Evolutionary conservation across 2,329 filamentous ascomycete species (phyloP).

Genomic region (Claviceps capensis): DNA sequence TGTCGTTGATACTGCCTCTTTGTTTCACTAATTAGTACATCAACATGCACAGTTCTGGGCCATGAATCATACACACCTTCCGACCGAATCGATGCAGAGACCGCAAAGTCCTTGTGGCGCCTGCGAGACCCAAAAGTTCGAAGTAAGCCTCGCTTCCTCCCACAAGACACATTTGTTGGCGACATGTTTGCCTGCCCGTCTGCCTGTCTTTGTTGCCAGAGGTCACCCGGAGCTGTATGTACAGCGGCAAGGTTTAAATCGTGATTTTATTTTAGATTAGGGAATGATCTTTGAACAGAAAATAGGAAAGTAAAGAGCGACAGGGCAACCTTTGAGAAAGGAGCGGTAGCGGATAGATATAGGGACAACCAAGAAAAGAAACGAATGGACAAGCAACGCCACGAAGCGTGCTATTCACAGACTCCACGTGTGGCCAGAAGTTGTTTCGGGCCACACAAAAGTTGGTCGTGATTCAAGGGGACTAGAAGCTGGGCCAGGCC

Average conservation of each 20-base stretch:
- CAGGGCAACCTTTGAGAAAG: background rate
- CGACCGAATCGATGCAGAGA: constrained; percentile 8
- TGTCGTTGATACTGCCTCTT: background rate
- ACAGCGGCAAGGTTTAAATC: too few relatives aligned
- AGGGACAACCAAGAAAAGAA: background rate
- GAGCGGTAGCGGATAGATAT: constrained; percentile 3
- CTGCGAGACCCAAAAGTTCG: constrained; percentile 15
- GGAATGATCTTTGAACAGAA: background rate
- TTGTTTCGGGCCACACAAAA: background rate
- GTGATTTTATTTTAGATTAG: too few relatives aligned
- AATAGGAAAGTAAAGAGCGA: background rate
- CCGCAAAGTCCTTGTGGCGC: constrained; percentile 10
- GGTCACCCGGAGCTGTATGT: too few relatives aligned
- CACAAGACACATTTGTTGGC: constrained; percentile 13
- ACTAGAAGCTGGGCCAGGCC: background rate
- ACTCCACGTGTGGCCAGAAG: background rate
- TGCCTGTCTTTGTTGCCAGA: background rate
- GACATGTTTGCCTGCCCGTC: constrained; percentile 11
- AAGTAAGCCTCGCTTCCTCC: constrained; percentile 18
- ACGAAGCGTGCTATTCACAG: constrained; percentile 1
- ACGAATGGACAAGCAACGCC: constrained; percentile 5
- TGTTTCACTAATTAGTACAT: background rate
- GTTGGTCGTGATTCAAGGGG: background rate
- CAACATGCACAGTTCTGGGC: background rate
- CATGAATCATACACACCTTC: constrained; percentile 7